phyloP scores from a whole-genome alignment of 164 flowering plant genomes.

The Saururus chinensis region DNA sequence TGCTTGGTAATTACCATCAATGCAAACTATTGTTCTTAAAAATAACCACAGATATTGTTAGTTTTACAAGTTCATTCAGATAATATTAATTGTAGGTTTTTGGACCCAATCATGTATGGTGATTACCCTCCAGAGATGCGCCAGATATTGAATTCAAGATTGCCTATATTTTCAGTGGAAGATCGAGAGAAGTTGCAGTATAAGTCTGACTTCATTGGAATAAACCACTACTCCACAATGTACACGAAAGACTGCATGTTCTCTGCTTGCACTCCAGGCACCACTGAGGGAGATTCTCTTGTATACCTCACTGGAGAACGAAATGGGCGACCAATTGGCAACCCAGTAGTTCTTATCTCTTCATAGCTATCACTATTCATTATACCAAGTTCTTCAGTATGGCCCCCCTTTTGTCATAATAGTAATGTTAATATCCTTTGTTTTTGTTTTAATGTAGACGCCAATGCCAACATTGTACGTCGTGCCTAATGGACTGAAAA shows the following conservation, averaged over 20 bases:
- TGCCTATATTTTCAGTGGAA: constrained; percentile 18
- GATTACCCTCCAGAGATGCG: constrained; percentile 35
- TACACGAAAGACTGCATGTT: constrained; percentile 17
- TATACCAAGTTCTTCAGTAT: no score
- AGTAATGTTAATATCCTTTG: no score
- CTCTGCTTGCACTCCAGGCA: not conserved
- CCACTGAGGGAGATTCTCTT: not conserved
- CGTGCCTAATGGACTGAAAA: constrained; percentile 14
- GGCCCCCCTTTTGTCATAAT: not conserved
- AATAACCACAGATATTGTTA: no score
- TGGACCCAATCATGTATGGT: constrained; percentile 33
- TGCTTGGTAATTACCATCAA: constrained; percentile 5
- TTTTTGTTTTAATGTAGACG: constrained; percentile 6
- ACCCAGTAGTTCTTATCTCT: constrained; percentile 1
- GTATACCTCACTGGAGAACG: constrained; percentile 2
- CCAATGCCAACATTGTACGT: constrained; percentile 11
- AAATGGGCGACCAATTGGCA: constrained; percentile 15
- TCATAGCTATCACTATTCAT: not conserved
- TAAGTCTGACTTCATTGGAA: constrained; percentile 30
- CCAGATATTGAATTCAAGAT: constrained; percentile 8
- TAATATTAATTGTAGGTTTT: constrained; percentile 18
- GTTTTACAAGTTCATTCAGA: no score
- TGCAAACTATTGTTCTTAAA: no score
- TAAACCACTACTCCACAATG: constrained; percentile 10
- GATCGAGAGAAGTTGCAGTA: constrained; percentile 14